Conservation (phyloP, 768 basidiomycete species). For the Trametes cinnabarina region DNA sequence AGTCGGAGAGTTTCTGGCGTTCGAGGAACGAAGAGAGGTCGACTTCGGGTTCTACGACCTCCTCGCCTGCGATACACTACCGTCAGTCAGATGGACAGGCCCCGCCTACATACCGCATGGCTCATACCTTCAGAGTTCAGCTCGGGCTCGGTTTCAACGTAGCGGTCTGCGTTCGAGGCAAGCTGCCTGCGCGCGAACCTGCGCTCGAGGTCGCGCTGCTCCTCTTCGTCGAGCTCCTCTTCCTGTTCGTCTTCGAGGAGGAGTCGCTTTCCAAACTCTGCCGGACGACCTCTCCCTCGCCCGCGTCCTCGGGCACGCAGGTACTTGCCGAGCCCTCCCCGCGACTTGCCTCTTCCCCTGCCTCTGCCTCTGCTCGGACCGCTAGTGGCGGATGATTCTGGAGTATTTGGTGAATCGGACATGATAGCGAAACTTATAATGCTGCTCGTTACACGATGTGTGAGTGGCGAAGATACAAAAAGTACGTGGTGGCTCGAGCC, state of each 20-base stretch:
- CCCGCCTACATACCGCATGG: neutral
- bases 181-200: slow-evolving; percentile 61
- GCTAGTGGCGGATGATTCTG: neutral
- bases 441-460: neutral
- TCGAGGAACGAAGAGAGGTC: slow-evolving; percentile 69
- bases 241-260: slow-evolving; percentile 57
- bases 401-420: neutral
- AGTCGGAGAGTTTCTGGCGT: slow-evolving; percentile 47
- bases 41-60: slow-evolving; percentile 65
- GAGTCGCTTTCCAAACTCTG: slow-evolving; percentile 61
- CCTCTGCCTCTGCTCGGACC: slow-evolving; percentile 11
- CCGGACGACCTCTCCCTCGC: slow-evolving; percentile 57
- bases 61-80: slow-evolving; percentile 48
- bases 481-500: neutral
- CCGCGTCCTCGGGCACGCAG: slow-evolving; percentile 69
- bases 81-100: neutral
- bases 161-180: slow-evolving; percentile 71
- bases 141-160: slow-evolving; percentile 66
- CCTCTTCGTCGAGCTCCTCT: slow-evolving; percentile 43
- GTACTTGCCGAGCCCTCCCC: slow-evolving; percentile 73
- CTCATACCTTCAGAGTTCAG: slow-evolving; percentile 66
- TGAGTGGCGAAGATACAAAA: neutral
- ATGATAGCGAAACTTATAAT: neutral
- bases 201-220: slow-evolving; percentile 43
- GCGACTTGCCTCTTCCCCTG: slow-evolving; percentile 43